Evolutionary conservation across 371 early-diverging fungal species (phyloP).

Genomic region (Saksenaea vasiformis): DNA sequence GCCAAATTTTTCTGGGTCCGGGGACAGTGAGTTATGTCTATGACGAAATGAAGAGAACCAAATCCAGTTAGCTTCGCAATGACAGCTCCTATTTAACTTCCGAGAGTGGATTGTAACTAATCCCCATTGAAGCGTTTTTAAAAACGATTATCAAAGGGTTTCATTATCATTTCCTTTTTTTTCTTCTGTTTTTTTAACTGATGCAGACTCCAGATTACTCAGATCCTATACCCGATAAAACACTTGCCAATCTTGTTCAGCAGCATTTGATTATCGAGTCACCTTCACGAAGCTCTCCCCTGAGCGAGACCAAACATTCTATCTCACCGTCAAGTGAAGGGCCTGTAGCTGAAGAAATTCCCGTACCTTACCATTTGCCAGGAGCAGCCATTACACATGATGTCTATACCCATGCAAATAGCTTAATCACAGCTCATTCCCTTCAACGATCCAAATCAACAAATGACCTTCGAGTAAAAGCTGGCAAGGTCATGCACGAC

Average conservation of each 20-base stretch:
- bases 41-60: not conserved
- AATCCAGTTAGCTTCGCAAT: not conserved
- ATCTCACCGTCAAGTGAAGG: not conserved
- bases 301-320: not conserved
- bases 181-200: conserved; percentile 5
- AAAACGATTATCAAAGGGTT: not conserved
- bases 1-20: not conserved
- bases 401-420: conserved; percentile 46
- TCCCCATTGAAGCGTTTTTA: not conserved
- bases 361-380: conserved; percentile 47
- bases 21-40: not conserved
- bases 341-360: conserved; percentile 22
- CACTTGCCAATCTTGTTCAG: conserved; percentile 30
- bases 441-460: conserved; percentile 31
- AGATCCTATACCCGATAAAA: conserved; percentile 33
- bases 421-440: conserved; percentile 16
- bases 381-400: conserved; percentile 52
- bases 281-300: conserved; percentile 3
- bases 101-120: not conserved
- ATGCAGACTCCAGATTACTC: conserved; percentile 9
- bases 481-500: conserved; percentile 22
- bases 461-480: conserved; percentile 17
- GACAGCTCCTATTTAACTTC: conserved; percentile 7
- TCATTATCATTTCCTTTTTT: conserved; percentile 4
- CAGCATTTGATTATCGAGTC: conserved; percentile 35